These are phyloP conservation scores for Camelina hispida DNA, from an alignment of 345 rosid species.

Conservation along the genomic window DNA sequence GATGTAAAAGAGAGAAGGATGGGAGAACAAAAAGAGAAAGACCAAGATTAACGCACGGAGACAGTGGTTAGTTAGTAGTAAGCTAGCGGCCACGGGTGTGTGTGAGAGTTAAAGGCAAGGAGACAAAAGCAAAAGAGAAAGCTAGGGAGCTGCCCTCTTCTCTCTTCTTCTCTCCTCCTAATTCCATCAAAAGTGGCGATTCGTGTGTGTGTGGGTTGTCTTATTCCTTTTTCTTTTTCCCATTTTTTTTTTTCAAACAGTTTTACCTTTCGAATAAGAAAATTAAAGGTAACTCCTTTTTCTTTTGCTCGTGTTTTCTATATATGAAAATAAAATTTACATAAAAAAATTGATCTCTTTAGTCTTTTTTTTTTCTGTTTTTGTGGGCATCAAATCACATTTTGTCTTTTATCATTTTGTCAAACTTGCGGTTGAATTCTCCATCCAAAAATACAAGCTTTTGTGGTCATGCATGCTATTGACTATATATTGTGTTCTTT, in stretches of 20 bases:
- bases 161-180: constrained; percentile 16
- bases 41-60: constrained; percentile 34
- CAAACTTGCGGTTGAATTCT: constrained; percentile 30
- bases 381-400: constrained; percentile 28
- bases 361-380: neutral
- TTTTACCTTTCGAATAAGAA: constrained; percentile 40
- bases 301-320: constrained; percentile 35
- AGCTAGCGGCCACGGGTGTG: constrained; percentile 19
- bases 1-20: neutral
- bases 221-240: constrained; percentile 8
- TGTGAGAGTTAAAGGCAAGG: neutral
- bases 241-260: constrained; percentile 30
- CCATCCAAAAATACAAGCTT: constrained; percentile 30
- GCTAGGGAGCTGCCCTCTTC: constrained; percentile 37
- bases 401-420: constrained; percentile 44
- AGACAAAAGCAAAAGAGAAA: constrained; percentile 42
- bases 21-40: neutral
- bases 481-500: neutral
- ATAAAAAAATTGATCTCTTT: neutral
- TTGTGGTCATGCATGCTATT: constrained; percentile 6
- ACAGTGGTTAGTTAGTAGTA: constrained; percentile 13
- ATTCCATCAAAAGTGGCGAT: constrained; percentile 24
- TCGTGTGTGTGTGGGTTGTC: constrained; percentile 43
- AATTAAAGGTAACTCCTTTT: constrained; percentile 28
- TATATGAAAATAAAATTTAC: neutral